These are phyloP conservation scores for Curvularia lunata DNA, from an alignment of 2,329 filamentous ascomycete species.

Conservation along the genomic window DNA sequence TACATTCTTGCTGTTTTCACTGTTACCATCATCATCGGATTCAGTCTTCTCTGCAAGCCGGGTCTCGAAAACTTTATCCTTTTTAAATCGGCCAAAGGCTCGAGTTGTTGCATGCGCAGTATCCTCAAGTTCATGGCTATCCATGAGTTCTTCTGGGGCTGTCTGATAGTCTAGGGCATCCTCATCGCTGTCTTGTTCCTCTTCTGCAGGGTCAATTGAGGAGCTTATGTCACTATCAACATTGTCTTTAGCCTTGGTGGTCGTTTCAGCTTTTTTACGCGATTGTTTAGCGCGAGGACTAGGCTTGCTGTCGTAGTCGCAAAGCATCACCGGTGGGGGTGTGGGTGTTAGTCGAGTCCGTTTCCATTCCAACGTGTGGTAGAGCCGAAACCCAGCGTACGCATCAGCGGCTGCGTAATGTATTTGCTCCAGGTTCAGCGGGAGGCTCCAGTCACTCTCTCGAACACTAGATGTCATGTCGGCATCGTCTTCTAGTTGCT, in stretches of 20 bases:
- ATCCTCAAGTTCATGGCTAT: slow-evolving; percentile 33
- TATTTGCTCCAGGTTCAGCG: slow-evolving; percentile 69
- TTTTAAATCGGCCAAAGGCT: slow-evolving; percentile 3
- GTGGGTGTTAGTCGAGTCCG: slow-evolving; percentile 69
- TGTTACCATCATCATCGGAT: not conserved
- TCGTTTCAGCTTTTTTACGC: slow-evolving; percentile 16
- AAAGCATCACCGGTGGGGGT: slow-evolving; percentile 72
- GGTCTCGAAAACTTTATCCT: slow-evolving; percentile 5
- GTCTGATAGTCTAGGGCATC: slow-evolving; percentile 47
- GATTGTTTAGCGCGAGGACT: slow-evolving; percentile 14
- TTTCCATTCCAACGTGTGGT: slow-evolving; percentile 71
- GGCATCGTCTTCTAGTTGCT: slow-evolving; percentile 37
- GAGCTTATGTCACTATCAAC: slow-evolving; percentile 14
- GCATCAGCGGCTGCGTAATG: slow-evolving; percentile 80
- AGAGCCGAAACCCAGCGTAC: slow-evolving; percentile 81
- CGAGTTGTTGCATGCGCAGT: slow-evolving; percentile 13
- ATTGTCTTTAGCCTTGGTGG: slow-evolving; percentile 15
- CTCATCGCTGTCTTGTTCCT: slow-evolving; percentile 27
- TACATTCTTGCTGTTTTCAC: not conserved
- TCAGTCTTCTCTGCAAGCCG: not conserved
- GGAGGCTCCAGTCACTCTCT: slow-evolving; percentile 73
- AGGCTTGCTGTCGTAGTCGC: slow-evolving; percentile 63
- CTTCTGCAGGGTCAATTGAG: slow-evolving; percentile 23
- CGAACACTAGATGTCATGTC: slow-evolving; percentile 59
- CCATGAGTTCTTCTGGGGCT: slow-evolving; percentile 36